Conservation (phyloP, 2,329 filamentous ascomycete genomes). For the Furcasterigmium sp. region DNA sequence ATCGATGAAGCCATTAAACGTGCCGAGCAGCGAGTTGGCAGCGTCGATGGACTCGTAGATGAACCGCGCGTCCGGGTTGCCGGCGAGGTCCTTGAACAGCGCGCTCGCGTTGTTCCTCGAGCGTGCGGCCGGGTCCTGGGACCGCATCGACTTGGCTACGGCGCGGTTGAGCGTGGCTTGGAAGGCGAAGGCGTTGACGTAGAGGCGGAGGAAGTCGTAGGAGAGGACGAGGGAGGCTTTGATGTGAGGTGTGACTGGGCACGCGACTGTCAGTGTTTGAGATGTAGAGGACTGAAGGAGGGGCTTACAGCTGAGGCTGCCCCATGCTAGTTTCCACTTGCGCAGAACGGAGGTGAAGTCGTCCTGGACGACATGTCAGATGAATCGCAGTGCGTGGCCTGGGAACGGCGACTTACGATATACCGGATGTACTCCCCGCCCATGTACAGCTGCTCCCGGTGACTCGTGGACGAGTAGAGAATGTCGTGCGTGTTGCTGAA, state of each 20-base stretch:
- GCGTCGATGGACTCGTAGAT: slow-evolving; percentile 63
- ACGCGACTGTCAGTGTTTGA: neutral
- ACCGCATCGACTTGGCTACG: slow-evolving; percentile 28
- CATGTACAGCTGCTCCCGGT: slow-evolving; percentile 64
- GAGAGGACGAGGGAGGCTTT: slow-evolving; percentile 65
- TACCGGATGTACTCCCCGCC: slow-evolving; percentile 71
- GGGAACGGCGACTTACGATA: slow-evolving; percentile 35
- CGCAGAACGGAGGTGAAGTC: slow-evolving; percentile 65
- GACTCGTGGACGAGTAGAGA: slow-evolving; percentile 65
- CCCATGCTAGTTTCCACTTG: slow-evolving; percentile 68
- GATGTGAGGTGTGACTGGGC: slow-evolving; percentile 53
- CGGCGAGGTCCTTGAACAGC: slow-evolving; percentile 46
- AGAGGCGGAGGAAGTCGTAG: slow-evolving; percentile 67
- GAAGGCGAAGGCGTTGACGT: slow-evolving; percentile 72
- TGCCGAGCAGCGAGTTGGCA: slow-evolving; percentile 55
- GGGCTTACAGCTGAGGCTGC: slow-evolving; percentile 54
- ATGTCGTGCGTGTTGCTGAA: slow-evolving; percentile 72
- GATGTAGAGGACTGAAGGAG: neutral
- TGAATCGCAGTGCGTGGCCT: too few relatives aligned
- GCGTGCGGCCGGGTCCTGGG: slow-evolving; percentile 26
- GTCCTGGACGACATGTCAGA: slow-evolving; percentile 30
- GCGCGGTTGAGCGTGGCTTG: slow-evolving; percentile 59
- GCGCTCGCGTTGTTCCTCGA: neutral
- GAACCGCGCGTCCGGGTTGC: slow-evolving; percentile 58
- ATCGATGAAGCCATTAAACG: slow-evolving; percentile 54